Conservation (phyloP, 1,284 basidiomycete genomes). For the Rugosomyces carneus region DNA sequence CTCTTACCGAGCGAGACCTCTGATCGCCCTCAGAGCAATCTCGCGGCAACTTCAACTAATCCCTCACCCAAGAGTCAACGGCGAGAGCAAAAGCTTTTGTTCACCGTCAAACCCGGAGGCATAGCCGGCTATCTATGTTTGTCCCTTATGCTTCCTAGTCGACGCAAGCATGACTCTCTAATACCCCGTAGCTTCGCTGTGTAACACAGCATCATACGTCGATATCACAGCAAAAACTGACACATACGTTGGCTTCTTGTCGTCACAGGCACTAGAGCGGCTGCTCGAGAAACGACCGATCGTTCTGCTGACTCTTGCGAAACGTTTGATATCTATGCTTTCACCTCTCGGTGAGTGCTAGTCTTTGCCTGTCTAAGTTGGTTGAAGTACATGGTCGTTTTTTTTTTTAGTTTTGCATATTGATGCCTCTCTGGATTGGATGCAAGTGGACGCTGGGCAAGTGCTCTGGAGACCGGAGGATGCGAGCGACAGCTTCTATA, state of each 20-base stretch:
- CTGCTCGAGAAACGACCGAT: slow-evolving; percentile 93
- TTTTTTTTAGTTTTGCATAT: slow-evolving; percentile 79
- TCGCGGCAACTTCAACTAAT: slow-evolving; percentile 20
- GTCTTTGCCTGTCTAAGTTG: slow-evolving; percentile 1
- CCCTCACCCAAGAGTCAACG: slow-evolving; percentile 15
- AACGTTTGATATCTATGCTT: slow-evolving; percentile 88
- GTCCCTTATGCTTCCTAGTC: slow-evolving; percentile 13
- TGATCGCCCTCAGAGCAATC: slow-evolving; percentile 3
- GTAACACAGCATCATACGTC: slow-evolving; percentile 90
- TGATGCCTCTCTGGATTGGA: slow-evolving; percentile 96
- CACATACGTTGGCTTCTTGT: slow-evolving; percentile 92
- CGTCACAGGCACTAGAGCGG: slow-evolving; percentile 82
- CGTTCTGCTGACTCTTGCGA: slow-evolving; percentile 93
- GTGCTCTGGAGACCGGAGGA: slow-evolving; percentile 92
- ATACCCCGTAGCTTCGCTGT: slow-evolving; percentile 66
- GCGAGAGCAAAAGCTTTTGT: slow-evolving; percentile 61
- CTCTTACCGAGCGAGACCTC: slow-evolving; percentile 50
- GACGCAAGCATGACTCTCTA: neutral
- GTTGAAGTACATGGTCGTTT: slow-evolving; percentile 2
- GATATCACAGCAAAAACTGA: slow-evolving; percentile 97
- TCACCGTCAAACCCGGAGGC: slow-evolving; percentile 95
- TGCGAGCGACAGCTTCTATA: slow-evolving; percentile 91
- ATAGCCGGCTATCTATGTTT: slow-evolving; percentile 94
- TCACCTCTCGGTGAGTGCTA: slow-evolving; percentile 86
- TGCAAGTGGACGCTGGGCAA: slow-evolving; percentile 93